Conservation (phyloP, 2,329 filamentous ascomycete species). For the Dothidotthia symphoricarpi region DNA sequence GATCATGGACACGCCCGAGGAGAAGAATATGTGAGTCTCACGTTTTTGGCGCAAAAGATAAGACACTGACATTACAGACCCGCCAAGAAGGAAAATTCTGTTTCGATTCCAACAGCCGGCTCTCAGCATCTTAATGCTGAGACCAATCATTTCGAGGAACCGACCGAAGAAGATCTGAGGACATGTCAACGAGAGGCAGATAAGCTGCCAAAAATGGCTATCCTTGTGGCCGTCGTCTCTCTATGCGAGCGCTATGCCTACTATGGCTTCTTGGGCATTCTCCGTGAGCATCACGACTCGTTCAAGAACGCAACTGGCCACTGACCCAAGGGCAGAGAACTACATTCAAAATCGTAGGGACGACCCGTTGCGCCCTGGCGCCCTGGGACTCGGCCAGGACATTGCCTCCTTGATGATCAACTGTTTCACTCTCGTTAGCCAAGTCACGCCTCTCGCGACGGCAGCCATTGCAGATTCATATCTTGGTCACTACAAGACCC, state of each 20-base stretch:
- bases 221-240: constrained; percentile 1
- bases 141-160: constrained; percentile 1
- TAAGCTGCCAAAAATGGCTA: constrained; percentile 2
- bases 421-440: too few species aligned
- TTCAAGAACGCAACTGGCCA: constrained; percentile 2
- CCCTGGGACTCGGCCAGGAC: too few species aligned
- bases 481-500: too few species aligned
- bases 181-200: constrained; percentile 1
- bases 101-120: neutral
- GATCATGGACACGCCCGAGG: too few species aligned
- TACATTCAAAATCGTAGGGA: constrained; percentile 1
- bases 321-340: constrained; percentile 1
- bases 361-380: constrained; percentile 1
- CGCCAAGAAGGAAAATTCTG: neutral
- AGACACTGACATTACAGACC: neutral
- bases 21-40: too few species aligned
- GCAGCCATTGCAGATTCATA: too few species aligned
- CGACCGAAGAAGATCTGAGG: constrained; percentile 1
- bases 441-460: too few species aligned
- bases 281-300: constrained; percentile 1
- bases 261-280: constrained; percentile 2
- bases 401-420: too few species aligned
- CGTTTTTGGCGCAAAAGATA: too few species aligned
- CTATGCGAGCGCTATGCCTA: constrained; percentile 1
- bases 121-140: constrained; percentile 2